Conservation (phyloP, 352 stramenopile species). For the Phytopythium ostracodes region DNA sequence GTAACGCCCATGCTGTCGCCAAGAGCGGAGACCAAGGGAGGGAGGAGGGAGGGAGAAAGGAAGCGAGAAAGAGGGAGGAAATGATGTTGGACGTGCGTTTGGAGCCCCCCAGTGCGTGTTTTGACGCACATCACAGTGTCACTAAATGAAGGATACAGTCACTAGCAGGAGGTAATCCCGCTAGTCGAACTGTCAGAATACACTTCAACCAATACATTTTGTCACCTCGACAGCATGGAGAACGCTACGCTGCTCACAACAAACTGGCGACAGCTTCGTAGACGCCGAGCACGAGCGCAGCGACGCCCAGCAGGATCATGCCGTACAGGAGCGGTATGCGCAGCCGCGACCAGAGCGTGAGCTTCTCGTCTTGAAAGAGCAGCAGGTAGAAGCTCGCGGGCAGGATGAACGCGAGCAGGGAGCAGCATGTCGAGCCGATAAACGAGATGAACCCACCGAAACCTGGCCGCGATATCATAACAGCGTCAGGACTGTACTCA, state of each 20-base stretch:
- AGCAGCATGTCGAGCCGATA: constrained; percentile 89
- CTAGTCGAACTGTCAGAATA: background rate
- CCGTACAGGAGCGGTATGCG: constrained; percentile 26
- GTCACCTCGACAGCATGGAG: too few species aligned
- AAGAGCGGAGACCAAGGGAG: background rate
- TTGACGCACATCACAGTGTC: background rate
- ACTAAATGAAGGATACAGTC: background rate
- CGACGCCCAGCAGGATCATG: constrained; percentile 33
- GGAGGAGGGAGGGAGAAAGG: background rate
- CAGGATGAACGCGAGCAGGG: constrained; percentile 87
- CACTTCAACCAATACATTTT: too few species aligned
- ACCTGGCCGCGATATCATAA: constrained; percentile 29
- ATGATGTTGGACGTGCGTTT: background rate
- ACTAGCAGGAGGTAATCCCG: background rate
- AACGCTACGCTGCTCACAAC: constrained; percentile 17
- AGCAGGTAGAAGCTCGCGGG: constrained; percentile 82
- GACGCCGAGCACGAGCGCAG: constrained; percentile 31
- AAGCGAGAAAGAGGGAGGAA: background rate
- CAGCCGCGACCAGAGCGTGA: constrained; percentile 14
- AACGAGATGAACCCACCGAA: constrained; percentile 92
- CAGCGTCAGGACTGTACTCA: too few species aligned
- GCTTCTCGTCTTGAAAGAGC: constrained; percentile 44
- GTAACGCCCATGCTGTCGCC: background rate
- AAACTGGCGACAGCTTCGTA: constrained; percentile 25
- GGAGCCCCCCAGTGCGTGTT: background rate